These are phyloP conservation scores for Crithidia acanthocephali DNA, from an alignment of 208 protist species.

Conservation along the genomic window DNA sequence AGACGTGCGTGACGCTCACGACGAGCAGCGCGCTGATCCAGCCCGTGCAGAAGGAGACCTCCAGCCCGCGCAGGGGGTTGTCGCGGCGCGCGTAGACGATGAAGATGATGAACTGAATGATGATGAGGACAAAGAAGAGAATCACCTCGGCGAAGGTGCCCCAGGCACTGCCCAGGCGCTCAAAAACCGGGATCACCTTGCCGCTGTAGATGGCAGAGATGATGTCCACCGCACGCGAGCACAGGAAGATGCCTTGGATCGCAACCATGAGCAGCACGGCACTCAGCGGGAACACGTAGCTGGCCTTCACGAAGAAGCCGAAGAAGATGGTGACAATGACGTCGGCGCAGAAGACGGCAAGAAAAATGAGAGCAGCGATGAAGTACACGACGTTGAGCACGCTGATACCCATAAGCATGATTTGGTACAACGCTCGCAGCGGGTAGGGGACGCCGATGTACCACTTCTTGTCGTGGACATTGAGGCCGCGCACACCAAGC, in stretches of 20 bases:
- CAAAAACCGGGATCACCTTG: conserved; percentile 60
- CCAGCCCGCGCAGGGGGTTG: conserved; percentile 46
- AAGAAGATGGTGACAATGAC: conserved; percentile 66
- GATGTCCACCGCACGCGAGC: conserved; percentile 53
- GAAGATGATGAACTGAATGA: conserved; percentile 63
- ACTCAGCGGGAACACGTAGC: conserved; percentile 60
- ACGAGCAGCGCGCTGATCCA: conserved; percentile 58
- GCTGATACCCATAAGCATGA: conserved; percentile 41
- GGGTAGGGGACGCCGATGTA: conserved; percentile 52
- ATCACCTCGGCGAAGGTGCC: conserved; percentile 44
- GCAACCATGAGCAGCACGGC: conserved; percentile 51
- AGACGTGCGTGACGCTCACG: conserved; percentile 49
- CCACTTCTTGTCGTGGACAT: conserved; percentile 52
- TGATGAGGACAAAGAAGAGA: conserved; percentile 44
- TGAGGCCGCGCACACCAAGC: conserved; percentile 15
- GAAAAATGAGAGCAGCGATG: conserved; percentile 53
- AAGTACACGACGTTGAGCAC: conserved; percentile 58
- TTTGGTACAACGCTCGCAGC: conserved; percentile 41
- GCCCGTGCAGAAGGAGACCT: conserved; percentile 66
- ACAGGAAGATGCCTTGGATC: conserved; percentile 50
- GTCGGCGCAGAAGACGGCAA: conserved; percentile 40
- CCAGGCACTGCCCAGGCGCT: conserved; percentile 40
- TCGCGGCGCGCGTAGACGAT: conserved; percentile 42
- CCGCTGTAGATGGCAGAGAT: conserved; percentile 38
- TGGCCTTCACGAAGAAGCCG: conserved; percentile 56